Evolutionary conservation across 148 eudicot species (phyloP).

Genomic region (Camellia sinensis): DNA sequence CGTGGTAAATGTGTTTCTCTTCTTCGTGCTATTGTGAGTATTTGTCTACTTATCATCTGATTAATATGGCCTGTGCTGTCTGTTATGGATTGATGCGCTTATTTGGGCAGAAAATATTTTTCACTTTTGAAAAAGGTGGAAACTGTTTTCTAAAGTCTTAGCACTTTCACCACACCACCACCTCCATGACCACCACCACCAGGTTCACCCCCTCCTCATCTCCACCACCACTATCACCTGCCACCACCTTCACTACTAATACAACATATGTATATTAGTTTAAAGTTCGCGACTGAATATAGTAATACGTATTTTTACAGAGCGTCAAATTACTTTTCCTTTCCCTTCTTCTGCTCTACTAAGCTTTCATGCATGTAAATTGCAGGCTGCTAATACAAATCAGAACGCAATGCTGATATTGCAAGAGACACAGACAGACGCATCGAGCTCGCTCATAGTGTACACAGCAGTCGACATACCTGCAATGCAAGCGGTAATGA

Average conservation of each 20-base stretch:
- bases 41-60: neutral
- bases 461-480: slow-evolving; percentile 34
- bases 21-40: slow-evolving; percentile 41
- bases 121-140: slow-evolving; percentile 1
- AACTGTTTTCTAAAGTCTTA: too few relatives aligned
- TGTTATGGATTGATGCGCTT: neutral
- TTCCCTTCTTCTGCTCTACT: neutral
- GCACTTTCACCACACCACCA: too few relatives aligned
- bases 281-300: too few relatives aligned
- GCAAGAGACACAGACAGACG: slow-evolving; percentile 48
- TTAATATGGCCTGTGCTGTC: neutral
- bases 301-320: too few relatives aligned
- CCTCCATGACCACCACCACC: too few relatives aligned
- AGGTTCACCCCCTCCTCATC: too few relatives aligned
- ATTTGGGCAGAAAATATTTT: too few relatives aligned
- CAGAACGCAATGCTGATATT: slow-evolving; percentile 34
- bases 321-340: neutral
- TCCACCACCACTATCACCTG: too few relatives aligned
- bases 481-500: slow-evolving; percentile 32
- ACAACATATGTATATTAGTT: too few relatives aligned
- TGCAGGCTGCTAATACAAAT: slow-evolving; percentile 26
- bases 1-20: slow-evolving; percentile 35
- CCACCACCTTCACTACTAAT: too few relatives aligned
- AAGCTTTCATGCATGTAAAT: neutral
- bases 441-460: slow-evolving; percentile 36